These are phyloP conservation scores for Chalciporus sp. DNA, from an alignment of 1,284 basidiomycete genomes.

Conservation along the genomic window DNA sequence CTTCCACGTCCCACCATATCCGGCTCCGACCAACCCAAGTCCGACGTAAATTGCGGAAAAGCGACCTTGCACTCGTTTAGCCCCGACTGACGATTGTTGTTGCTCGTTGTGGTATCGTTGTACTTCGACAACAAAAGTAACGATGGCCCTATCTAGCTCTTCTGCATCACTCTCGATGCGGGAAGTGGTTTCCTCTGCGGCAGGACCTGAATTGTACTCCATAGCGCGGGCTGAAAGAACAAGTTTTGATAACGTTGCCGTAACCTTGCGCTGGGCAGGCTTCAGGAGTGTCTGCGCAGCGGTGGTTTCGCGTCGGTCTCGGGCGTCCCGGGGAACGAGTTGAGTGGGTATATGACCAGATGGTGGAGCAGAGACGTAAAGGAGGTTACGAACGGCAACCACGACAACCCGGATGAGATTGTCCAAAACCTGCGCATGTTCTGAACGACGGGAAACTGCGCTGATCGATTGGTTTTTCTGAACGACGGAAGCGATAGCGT, in stretches of 20 bases:
- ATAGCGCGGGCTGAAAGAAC: slow-evolving; percentile 77
- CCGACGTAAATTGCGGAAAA: slow-evolving; percentile 69
- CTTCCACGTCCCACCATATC: slow-evolving; percentile 69
- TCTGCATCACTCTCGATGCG: slow-evolving; percentile 77
- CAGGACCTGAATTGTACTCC: slow-evolving; percentile 70
- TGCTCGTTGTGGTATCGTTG: slow-evolving; percentile 55
- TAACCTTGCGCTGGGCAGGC: slow-evolving; percentile 75
- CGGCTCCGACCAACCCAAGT: slow-evolving; percentile 71
- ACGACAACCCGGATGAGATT: slow-evolving; percentile 67
- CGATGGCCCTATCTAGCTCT: slow-evolving; percentile 75
- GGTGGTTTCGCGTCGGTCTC: slow-evolving; percentile 44
- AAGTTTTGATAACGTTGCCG: slow-evolving; percentile 74
- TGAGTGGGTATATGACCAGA: slow-evolving; percentile 62
- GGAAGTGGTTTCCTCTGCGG: slow-evolving; percentile 62
- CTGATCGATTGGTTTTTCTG: slow-evolving; percentile 53
- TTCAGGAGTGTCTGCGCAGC: slow-evolving; percentile 63
- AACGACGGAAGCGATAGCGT: slow-evolving; percentile 65
- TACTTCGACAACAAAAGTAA: slow-evolving; percentile 73
- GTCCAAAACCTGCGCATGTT: slow-evolving; percentile 63
- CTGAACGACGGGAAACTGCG: slow-evolving; percentile 46
- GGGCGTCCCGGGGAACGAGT: slow-evolving; percentile 54
- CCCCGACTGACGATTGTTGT: slow-evolving; percentile 33
- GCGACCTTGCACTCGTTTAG: slow-evolving; percentile 64
- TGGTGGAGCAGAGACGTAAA: slow-evolving; percentile 70
- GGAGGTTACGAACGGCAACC: slow-evolving; percentile 67